Conservation (phyloP, 768 basidiomycete species). For the Pleurotus platypus region DNA sequence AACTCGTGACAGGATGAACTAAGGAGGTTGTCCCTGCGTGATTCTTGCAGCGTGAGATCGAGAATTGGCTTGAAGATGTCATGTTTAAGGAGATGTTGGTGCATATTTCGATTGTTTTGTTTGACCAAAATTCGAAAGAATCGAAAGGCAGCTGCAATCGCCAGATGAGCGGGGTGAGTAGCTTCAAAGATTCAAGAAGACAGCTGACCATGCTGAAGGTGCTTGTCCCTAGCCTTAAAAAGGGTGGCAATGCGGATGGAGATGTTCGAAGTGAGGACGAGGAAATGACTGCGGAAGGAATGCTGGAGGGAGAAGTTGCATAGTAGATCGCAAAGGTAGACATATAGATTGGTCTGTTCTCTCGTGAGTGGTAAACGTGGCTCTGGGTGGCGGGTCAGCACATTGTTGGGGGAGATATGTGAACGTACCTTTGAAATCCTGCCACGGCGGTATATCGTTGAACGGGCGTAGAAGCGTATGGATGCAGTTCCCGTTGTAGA, state of each 20-base stretch:
- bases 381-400: conserved; percentile 28
- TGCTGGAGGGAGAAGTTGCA: conserved; percentile 89
- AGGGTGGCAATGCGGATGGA: conserved; percentile 71
- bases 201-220: conserved; percentile 81
- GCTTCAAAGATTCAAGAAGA: background rate
- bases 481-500: conserved; percentile 77
- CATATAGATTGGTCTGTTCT: conserved; percentile 78
- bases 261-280: conserved; percentile 78
- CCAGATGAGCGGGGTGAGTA: conserved; percentile 11
- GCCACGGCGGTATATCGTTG: conserved; percentile 50
- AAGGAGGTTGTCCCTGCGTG: conserved; percentile 84
- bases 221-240: conserved; percentile 83
- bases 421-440: conserved; percentile 29
- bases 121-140: conserved; percentile 86
- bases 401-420: background rate
- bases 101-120: conserved; percentile 74
- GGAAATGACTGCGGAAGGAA: conserved; percentile 88
- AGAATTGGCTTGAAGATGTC: conserved; percentile 83
- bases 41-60: conserved; percentile 80
- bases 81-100: conserved; percentile 75
- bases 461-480: conserved; percentile 81
- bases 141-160: conserved; percentile 75
- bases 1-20: conserved; percentile 95
- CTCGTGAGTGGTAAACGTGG: conserved; percentile 54
- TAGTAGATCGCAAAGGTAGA: conserved; percentile 88